phyloP scores from a whole-genome alignment of 208 protist species.

The Paratrypanosoma confusum region DNA sequence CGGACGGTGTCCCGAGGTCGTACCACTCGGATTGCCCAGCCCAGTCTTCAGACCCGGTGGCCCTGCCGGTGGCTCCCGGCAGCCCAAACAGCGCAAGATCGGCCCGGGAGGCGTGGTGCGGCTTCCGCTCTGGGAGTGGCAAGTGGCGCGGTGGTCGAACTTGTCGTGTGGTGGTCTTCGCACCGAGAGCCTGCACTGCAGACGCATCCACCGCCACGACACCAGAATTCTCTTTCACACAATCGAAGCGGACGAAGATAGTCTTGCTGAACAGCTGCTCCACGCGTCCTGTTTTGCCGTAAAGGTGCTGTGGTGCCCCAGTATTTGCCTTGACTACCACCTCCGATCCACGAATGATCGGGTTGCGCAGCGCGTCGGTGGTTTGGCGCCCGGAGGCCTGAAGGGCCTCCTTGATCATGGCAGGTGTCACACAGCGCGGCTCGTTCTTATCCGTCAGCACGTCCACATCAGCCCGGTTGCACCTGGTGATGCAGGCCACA shows the following conservation, averaged over 20 bases:
- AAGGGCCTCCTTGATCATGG: constrained; percentile 51
- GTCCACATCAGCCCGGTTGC: constrained; percentile 52
- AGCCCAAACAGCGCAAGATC: constrained; percentile 22
- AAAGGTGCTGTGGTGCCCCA: constrained; percentile 47
- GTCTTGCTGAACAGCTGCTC: constrained; percentile 78
- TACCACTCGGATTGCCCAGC: constrained; percentile 21
- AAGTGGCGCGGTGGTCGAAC: constrained; percentile 33
- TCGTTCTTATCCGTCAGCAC: constrained; percentile 79
- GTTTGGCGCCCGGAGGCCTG: constrained; percentile 36
- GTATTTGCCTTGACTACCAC: constrained; percentile 53
- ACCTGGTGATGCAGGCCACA: constrained; percentile 64
- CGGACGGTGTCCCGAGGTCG: constrained; percentile 6
- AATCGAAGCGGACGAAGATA: constrained; percentile 66
- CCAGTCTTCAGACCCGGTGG: constrained; percentile 33
- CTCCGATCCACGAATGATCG: constrained; percentile 56
- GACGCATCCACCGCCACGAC: constrained; percentile 55
- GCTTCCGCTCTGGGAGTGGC: constrained; percentile 21
- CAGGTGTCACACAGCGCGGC: constrained; percentile 45
- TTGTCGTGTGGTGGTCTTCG: constrained; percentile 49
- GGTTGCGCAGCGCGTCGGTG: constrained; percentile 61
- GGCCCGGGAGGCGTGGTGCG: constrained; percentile 38
- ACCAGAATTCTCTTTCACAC: constrained; percentile 53
- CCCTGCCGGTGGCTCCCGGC: neutral
- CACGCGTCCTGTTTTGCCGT: constrained; percentile 64
- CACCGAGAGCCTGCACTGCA: constrained; percentile 57